Base-by-base conservation (phyloP, 2,329 filamentous ascomycete species). In the Mycogone perniciosa region DNA sequence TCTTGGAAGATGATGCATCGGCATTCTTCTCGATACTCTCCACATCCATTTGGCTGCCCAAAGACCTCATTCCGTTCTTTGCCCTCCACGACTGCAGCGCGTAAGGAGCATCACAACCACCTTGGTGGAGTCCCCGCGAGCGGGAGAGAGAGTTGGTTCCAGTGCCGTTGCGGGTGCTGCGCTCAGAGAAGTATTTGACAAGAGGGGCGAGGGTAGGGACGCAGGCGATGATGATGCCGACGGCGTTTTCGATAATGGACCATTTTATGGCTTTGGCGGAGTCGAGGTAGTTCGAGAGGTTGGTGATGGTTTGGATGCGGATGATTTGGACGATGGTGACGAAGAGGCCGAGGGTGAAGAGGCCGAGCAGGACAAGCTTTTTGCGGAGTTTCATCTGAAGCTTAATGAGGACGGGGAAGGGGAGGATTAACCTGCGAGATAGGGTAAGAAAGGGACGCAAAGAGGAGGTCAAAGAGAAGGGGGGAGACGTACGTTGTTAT, bases 321-420 rank as follows among this genome's bases (percentile, higher is more conserved):
- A 79, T 67, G 50, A 76, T 70, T 56, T 78, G 75, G 50, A 77
- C 74, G 43, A 74, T 55, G 5, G 72, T 76, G 40, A 78, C 70
- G 62, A 79, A 77, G 46, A 73, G 61, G n/a, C 76, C 76, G 27
- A 79, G 65, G 3, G 67, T 65, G 57, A 77, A 77, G 30, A 77
- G 63, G 5, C 61, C 62, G 0, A 69, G 62, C 0, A 77, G 63
- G 3, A 73, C 66, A 3, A 69, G 41, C 60, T 76, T 75, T 45
- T 71, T 71, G 27, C 67, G 66, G 1, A 50, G 57, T 30, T 69
- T 67, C 30, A 74, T 66, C 37, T 66, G 64, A 1, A 67, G 63
- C 10, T 60, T 60, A 33, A 69, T 47, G 6, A 75, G 62, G 31
- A 72, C 60, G 2, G 70, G 69, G 45, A 74, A 69, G 1, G 73